A percentile compares a stretch with the other conserved stretches of the same genome.
phyloP scores from a whole-genome alignment of 306 rosid species.

The Quercus parvula region DNA sequence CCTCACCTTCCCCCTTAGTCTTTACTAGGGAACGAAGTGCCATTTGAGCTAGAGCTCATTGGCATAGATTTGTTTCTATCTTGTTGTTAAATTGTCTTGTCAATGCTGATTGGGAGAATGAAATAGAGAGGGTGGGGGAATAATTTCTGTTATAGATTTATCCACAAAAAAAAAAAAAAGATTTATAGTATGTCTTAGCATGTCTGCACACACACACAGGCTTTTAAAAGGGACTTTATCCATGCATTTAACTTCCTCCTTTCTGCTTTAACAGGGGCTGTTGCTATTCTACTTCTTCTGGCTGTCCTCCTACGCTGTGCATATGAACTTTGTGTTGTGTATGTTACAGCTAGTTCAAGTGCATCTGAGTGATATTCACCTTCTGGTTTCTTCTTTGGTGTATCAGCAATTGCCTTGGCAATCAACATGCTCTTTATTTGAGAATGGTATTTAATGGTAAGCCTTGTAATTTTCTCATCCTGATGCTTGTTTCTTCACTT shows the following conservation, averaged over 20 bases:
- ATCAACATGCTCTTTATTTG: constrained; percentile 99
- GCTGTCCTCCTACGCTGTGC: constrained; percentile 94
- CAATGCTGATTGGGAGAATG: not conserved
- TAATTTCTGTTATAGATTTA: not conserved
- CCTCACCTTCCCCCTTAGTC: too few relatives aligned
- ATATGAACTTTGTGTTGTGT: constrained; percentile 96
- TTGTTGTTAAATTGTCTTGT: not conserved
- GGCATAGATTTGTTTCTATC: not conserved
- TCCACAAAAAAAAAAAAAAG: too few relatives aligned
- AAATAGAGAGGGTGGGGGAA: not conserved
- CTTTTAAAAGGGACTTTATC: not conserved
- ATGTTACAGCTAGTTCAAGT: constrained; percentile 92
- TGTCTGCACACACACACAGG: not conserved
- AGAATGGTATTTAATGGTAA: constrained; percentile 97
- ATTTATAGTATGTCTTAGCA: not conserved
- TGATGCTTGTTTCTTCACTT: constrained; percentile 7
- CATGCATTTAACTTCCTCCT: constrained; percentile 3
- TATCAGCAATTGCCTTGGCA: constrained; percentile 97
- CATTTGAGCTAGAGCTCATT: not conserved
- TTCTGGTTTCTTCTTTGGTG: constrained; percentile 99
- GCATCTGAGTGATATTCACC: constrained; percentile 98
- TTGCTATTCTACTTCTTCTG: constrained; percentile 68
- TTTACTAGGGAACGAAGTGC: too few relatives aligned
- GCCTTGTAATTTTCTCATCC: constrained; percentile 14
- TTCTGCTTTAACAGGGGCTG: constrained; percentile 69